phyloP scores from a whole-genome alignment of 176 grass and related monocot species.

The Dendrocalamus sinicus region DNA sequence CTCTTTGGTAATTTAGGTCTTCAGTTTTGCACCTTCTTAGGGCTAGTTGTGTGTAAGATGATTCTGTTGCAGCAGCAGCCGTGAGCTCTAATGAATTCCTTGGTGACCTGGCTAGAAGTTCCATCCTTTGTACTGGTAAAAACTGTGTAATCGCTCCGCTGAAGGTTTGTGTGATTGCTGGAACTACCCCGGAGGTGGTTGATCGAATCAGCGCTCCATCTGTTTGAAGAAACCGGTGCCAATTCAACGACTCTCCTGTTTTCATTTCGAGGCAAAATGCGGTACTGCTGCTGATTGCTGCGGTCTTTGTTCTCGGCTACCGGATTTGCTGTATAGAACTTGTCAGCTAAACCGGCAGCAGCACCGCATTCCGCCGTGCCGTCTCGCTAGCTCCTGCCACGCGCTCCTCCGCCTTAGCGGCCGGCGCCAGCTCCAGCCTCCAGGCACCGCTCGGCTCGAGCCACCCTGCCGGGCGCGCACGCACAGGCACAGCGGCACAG shows the following conservation, averaged over 20 bases:
- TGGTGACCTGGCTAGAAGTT: slow-evolving; percentile 34
- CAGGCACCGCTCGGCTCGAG: too few species aligned
- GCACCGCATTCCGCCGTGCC: not conserved
- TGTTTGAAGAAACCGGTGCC: not conserved
- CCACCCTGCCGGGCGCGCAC: too few species aligned
- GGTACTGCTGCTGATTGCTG: not conserved
- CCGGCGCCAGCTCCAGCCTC: too few species aligned
- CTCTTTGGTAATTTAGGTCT: slow-evolving; percentile 12
- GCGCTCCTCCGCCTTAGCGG: too few species aligned
- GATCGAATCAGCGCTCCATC: not conserved
- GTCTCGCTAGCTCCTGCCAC: not conserved
- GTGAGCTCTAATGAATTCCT: slow-evolving; percentile 27
- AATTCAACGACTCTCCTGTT: not conserved
- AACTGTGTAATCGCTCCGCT: not conserved
- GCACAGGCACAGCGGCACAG: too few species aligned
- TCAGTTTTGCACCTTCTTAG: slow-evolving; percentile 40
- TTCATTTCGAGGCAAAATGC: not conserved
- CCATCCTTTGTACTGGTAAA: slow-evolving; percentile 5
- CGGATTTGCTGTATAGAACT: not conserved
- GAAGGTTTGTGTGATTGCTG: not conserved
- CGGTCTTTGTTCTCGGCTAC: not conserved
- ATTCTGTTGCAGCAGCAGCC: slow-evolving; percentile 26
- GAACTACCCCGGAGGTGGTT: not conserved
- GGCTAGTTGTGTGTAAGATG: slow-evolving; percentile 44
- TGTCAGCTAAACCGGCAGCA: not conserved